Evolutionary conservation across 305 asterid genomes (phyloP).

Genomic region (Rubia balearica): DNA sequence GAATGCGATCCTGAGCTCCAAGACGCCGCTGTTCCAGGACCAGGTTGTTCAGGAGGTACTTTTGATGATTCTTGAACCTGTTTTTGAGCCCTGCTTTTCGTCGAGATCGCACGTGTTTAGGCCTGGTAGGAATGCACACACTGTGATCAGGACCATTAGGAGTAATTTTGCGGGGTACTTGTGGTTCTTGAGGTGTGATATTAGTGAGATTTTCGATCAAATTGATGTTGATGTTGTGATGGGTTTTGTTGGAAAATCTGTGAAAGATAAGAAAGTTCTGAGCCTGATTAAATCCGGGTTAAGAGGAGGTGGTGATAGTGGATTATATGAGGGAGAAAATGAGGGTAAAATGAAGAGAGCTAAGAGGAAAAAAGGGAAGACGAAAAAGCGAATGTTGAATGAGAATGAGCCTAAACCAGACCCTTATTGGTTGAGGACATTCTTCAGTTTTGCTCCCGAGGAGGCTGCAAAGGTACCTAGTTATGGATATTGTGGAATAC

Average conservation of each 20-base stretch:
- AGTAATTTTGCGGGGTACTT: conserved; percentile 90
- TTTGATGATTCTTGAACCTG: conserved; percentile 72
- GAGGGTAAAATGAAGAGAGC: conserved; percentile 31
- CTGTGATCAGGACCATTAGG: conserved; percentile 82
- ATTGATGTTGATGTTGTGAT: conserved; percentile 40
- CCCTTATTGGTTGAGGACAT: conserved; percentile 83
- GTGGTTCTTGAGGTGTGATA: conserved; percentile 88
- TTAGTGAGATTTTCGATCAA: conserved; percentile 44
- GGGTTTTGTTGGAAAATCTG: conserved; percentile 45
- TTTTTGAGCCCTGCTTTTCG: conserved; percentile 73
- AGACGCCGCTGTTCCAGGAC: conserved; percentile 60
- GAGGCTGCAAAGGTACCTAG: conserved; percentile 80
- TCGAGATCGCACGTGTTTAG: conserved; percentile 76
- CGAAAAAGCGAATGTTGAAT: conserved; percentile 64
- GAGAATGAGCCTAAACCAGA: conserved; percentile 87
- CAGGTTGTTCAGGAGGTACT: conserved; percentile 77
- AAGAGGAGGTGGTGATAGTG: conserved; percentile 25
- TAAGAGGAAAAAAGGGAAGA: conserved; percentile 59
- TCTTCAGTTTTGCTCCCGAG: conserved; percentile 77
- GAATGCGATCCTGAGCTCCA: conserved; percentile 40
- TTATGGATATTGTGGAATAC: conserved; percentile 73
- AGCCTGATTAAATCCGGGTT: conserved; percentile 63
- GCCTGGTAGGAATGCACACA: conserved; percentile 87
- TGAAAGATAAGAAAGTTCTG: conserved; percentile 67
- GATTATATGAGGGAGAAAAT: conserved; percentile 19